Evolutionary conservation across 768 basidiomycete genomes (phyloP).

Genomic region (Plicaturopsis crispa): DNA sequence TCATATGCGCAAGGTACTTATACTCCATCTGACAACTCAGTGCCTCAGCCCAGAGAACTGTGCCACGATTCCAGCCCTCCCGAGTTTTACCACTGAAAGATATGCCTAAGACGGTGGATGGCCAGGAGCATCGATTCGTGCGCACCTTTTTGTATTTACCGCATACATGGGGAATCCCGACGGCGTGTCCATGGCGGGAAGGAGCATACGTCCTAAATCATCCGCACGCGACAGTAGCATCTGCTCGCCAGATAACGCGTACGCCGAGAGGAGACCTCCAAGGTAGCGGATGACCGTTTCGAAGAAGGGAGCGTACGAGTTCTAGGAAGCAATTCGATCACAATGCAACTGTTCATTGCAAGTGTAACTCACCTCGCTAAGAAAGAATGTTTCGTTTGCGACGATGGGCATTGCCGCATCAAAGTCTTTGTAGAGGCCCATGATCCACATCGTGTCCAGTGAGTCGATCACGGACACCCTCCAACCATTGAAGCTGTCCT

Average conservation of each 20-base stretch:
- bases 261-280: constrained; percentile 70
- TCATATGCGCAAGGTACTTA: constrained; percentile 44
- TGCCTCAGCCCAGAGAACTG: constrained; percentile 29
- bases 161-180: constrained; percentile 44
- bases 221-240: constrained; percentile 57
- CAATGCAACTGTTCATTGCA: not conserved
- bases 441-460: constrained; percentile 75
- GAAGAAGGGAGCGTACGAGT: constrained; percentile 43
- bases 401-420: constrained; percentile 44
- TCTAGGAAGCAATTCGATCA: constrained; percentile 11
- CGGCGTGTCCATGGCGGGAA: constrained; percentile 31
- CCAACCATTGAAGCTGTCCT: constrained; percentile 39
- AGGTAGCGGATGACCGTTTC: constrained; percentile 76
- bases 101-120: not conserved
- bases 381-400: constrained; percentile 33
- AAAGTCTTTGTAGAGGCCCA: constrained; percentile 71
- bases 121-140: constrained; percentile 3
- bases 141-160: constrained; percentile 28
- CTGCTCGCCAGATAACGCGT: constrained; percentile 61
- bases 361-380: constrained; percentile 20
- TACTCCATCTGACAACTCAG: constrained; percentile 43
- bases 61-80: constrained; percentile 19
- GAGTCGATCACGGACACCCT: constrained; percentile 67
- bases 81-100: constrained; percentile 24
- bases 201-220: constrained; percentile 46